phyloP scores from a whole-genome alignment of 768 basidiomycete genomes.

The Imleria badia region DNA sequence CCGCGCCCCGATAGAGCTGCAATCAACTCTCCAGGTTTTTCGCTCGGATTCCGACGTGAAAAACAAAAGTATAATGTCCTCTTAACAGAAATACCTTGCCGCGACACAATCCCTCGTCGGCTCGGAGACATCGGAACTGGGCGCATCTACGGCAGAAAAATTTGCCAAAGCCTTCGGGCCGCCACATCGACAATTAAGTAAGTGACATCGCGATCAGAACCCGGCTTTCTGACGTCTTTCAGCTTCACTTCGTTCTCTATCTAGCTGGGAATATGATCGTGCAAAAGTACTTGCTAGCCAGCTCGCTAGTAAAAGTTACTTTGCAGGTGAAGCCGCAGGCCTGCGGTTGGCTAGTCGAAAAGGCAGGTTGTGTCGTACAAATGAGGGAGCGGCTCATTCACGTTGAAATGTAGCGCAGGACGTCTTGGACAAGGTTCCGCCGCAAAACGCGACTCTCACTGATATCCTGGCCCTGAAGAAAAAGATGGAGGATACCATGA shows the following conservation, averaged over 20 bases:
- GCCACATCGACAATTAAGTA: slow-evolving; percentile 73
- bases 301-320: slow-evolving; percentile 89
- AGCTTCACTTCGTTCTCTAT: slow-evolving; percentile 57
- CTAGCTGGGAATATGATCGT: slow-evolving; percentile 73
- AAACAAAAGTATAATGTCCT: background rate
- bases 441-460: slow-evolving; percentile 53
- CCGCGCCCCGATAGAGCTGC: slow-evolving; percentile 88
- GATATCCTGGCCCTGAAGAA: slow-evolving; percentile 67
- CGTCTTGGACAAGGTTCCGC: slow-evolving; percentile 60
- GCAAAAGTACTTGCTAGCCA: slow-evolving; percentile 82
- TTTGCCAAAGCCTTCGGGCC: slow-evolving; percentile 82
- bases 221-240: background rate
- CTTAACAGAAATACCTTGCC: slow-evolving; percentile 81
- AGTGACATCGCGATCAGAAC: slow-evolving; percentile 20
- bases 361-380: slow-evolving; percentile 40
- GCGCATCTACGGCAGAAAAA: slow-evolving; percentile 84
- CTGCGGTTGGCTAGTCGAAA: slow-evolving; percentile 66
- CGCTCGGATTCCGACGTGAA: background rate
- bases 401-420: slow-evolving; percentile 44
- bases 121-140: slow-evolving; percentile 82
- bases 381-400: background rate
- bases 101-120: slow-evolving; percentile 66
- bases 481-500: slow-evolving; percentile 65
- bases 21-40: slow-evolving; percentile 84
- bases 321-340: slow-evolving; percentile 82